A percentile compares a stretch with the other conserved stretches of the same genome.
phyloP scores from a whole-genome alignment of 2,329 filamentous ascomycete genomes.

The Claviceps paspali region DNA sequence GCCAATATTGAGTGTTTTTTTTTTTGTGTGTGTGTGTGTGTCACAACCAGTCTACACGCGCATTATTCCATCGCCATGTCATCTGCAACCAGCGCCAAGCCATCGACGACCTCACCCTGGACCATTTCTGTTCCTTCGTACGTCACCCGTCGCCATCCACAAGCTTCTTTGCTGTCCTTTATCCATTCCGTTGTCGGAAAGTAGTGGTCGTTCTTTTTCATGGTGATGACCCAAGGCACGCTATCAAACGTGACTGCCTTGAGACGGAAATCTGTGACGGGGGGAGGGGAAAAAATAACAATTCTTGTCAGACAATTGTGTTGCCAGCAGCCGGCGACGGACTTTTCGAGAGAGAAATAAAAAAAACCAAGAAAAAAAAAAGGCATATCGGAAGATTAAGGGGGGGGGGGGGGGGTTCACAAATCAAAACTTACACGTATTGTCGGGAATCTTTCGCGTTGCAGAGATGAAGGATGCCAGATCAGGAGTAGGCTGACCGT shows the following conservation, averaged over 20 bases:
- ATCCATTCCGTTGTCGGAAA: constrained; percentile 58
- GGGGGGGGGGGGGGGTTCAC: too few relatives aligned
- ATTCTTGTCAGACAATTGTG: too few relatives aligned
- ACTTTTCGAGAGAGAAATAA: too few relatives aligned
- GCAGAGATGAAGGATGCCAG: constrained; percentile 66
- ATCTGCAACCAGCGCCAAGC: constrained; percentile 25
- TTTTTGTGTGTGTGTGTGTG: too few relatives aligned
- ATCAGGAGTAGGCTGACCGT: constrained; percentile 71
- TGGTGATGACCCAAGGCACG: constrained; percentile 97
- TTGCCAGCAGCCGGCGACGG: too few relatives aligned
- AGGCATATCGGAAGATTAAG: neutral
- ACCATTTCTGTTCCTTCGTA: constrained; percentile 41
- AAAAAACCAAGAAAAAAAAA: neutral
- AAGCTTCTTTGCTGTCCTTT: constrained; percentile 43
- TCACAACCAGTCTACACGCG: too few relatives aligned
- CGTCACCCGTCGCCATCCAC: constrained; percentile 47
- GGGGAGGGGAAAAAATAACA: too few relatives aligned
- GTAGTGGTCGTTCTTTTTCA: constrained; percentile 99
- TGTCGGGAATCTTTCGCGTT: constrained; percentile 80
- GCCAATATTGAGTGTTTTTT: too few relatives aligned
- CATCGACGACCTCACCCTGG: constrained; percentile 38
- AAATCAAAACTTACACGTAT: constrained; percentile 51
- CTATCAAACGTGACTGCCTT: constrained; percentile 98
- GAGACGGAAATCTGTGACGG: constrained; percentile 90
- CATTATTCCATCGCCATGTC: constrained; percentile 28